Evolutionary conservation across 2,329 filamentous ascomycete species (phyloP).

Genomic region (Botrytis elliptica): DNA sequence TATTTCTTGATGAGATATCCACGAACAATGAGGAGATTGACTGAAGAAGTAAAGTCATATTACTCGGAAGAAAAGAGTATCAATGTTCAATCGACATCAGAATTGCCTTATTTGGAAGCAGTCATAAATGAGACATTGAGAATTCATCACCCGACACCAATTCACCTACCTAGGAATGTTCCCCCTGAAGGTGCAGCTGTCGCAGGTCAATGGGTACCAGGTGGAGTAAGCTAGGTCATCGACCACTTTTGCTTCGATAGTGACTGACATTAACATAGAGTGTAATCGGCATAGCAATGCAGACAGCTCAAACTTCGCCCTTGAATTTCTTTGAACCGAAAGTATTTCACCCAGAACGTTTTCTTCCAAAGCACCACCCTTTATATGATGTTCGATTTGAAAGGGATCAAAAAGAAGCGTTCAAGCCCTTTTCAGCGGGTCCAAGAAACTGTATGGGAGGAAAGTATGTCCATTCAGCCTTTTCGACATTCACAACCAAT

Average conservation of each 20-base stretch:
- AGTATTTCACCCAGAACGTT: slow-evolving; percentile 13
- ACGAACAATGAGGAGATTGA: slow-evolving; percentile 36
- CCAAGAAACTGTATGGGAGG: slow-evolving; percentile 8
- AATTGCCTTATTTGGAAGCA: slow-evolving; percentile 17
- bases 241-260: no score
- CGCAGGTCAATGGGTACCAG: slow-evolving; percentile 20
- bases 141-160: slow-evolving; percentile 22
- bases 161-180: slow-evolving; percentile 12
- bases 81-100: slow-evolving; percentile 29
- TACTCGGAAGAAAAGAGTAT: slow-evolving; percentile 44
- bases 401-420: slow-evolving; percentile 5
- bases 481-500: not conserved
- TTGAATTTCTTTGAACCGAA: slow-evolving; percentile 5
- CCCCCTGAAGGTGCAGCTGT: slow-evolving; percentile 13
- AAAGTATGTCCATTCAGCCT: not conserved
- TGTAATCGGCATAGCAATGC: slow-evolving; percentile 4
- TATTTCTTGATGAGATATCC: slow-evolving; percentile 39
- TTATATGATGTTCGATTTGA: slow-evolving; percentile 5
- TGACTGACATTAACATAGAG: not conserved
- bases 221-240: not conserved
- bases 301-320: not conserved
- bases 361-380: not conserved
- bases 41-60: slow-evolving; percentile 42
- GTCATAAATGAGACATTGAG: slow-evolving; percentile 21
- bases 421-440: not conserved